Conservation (phyloP, 805 yeast genomes). For the Saccharomycopsis babjevae region DNA sequence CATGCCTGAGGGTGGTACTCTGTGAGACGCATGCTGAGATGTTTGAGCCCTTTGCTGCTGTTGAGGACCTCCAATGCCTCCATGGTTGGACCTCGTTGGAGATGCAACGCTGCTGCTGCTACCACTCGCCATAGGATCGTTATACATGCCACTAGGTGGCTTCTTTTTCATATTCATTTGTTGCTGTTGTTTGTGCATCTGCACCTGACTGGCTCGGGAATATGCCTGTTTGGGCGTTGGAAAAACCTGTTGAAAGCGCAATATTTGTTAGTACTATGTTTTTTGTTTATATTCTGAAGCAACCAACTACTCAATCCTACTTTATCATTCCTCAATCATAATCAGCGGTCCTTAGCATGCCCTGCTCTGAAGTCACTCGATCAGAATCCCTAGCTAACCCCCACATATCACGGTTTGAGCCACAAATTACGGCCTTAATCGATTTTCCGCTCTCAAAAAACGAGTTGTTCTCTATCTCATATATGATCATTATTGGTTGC, state of each 20-base stretch:
- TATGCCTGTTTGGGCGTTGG: conserved; percentile 16
- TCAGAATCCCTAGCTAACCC: too few species aligned
- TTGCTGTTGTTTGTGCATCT: conserved; percentile 19
- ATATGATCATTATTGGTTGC: too few species aligned
- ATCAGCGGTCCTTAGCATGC: too few species aligned
- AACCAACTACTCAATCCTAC: too few species aligned
- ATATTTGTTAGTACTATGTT: not conserved
- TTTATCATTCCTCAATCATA: too few species aligned
- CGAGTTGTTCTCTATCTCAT: too few species aligned
- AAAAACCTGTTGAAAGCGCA: conserved; percentile 3
- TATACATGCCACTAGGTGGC: not conserved
- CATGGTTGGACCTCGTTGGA: not conserved
- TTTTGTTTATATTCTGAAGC: not conserved
- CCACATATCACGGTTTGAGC: too few species aligned
- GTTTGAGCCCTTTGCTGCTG: not conserved
- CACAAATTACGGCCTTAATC: too few species aligned
- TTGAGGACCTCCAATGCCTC: not conserved
- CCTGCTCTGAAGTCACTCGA: too few species aligned
- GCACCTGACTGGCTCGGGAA: conserved; percentile 5
- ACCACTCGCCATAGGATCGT: not conserved
- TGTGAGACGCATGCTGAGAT: not conserved
- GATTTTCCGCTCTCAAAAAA: too few species aligned
- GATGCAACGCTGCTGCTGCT: not conserved
- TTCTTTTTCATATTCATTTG: conserved; percentile 18
- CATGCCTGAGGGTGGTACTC: not conserved